A percentile compares a stretch with the other conserved stretches of the same genome.
Conservation (phyloP, 139 green algal species). For the Tetradesmus obliquus region DNA sequence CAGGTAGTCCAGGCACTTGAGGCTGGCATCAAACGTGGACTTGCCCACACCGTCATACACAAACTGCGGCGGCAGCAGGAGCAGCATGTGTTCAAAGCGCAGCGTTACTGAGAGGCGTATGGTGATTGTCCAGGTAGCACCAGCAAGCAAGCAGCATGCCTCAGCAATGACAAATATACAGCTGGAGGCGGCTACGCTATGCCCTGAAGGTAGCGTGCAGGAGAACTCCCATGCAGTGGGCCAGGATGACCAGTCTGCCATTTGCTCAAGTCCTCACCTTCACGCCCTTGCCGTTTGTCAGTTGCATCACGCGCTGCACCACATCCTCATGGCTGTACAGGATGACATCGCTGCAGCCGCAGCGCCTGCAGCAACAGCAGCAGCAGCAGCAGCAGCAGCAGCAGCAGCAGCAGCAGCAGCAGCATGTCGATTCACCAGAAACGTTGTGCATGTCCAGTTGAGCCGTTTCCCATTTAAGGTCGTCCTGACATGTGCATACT, state of each 20-base stretch:
- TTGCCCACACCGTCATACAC: conserved; percentile 56
- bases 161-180: background rate
- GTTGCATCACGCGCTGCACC: conserved; percentile 44
- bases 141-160: background rate
- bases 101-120: background rate
- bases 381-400: background rate
- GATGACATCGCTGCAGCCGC: conserved; percentile 44
- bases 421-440: background rate
- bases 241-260: too few species aligned
- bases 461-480: too few species aligned
- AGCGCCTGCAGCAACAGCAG: conserved; percentile 4
- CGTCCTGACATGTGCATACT: too few species aligned
- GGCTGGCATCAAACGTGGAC: conserved; percentile 48
- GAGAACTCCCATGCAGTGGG: too few species aligned
- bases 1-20: conserved; percentile 39
- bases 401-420: background rate
- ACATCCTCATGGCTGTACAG: conserved; percentile 48
- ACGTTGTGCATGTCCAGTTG: too few species aligned
- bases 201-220: too few species aligned
- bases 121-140: background rate
- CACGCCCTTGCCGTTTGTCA: conserved; percentile 53
- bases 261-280: background rate
- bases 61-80: conserved; percentile 29
- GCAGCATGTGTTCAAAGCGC: too few species aligned
- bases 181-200: too few species aligned